Base-by-base conservation (phyloP, 2,329 filamentous ascomycete species). In the Cordyceps militaris region DNA sequence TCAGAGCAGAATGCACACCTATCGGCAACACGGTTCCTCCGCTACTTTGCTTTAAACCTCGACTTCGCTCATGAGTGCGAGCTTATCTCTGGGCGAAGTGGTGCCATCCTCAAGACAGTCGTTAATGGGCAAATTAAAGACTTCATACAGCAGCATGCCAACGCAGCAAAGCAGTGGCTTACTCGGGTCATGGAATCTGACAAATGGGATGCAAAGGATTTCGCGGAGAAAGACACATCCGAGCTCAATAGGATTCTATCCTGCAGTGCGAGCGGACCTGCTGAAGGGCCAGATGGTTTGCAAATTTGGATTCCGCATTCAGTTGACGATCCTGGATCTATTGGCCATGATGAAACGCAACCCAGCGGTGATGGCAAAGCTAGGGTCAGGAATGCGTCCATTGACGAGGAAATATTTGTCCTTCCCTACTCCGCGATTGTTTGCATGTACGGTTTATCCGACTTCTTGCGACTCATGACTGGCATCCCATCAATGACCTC, bases 71-170 rank as follows among this genome's bases (percentile, higher is more conserved):
- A 91, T 60, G 90, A 95, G 69, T 94, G 90, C 66, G 90, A 95
- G 70, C 87, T 88, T 14, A 85, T 94, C 21, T 93, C 88, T 23
- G 89, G 89, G 1, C 82, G 88, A 58, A 88, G 88, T 59, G 88
- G 89, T 9, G 86, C 85, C 2, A 78, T 84, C 1, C 74, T 95
- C 5, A 93, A 93, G 72, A 89, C 81, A 16, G 82, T 91, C 30
- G 87, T 94, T 59, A 92, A 93, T 63, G 10, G 40, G 1, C 40
- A 43, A 24, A 24, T 43, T 13, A 24, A 43, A 7, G 19, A 9
- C 4, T 43, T 43, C 10, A 10, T 43, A 13, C 40, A 43, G 21
- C 40, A 43, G 11, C 7, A 43, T 24, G 21, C 40, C 11, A 14
- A 14, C 8, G 10, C 40, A 6, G 4, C 23, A 26, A 24, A 43